A percentile compares a stretch with the other conserved stretches of the same genome.
These are phyloP conservation scores for Tilletiaria anomala DNA, from an alignment of 1,284 basidiomycete genomes.

Conservation along the genomic window DNA sequence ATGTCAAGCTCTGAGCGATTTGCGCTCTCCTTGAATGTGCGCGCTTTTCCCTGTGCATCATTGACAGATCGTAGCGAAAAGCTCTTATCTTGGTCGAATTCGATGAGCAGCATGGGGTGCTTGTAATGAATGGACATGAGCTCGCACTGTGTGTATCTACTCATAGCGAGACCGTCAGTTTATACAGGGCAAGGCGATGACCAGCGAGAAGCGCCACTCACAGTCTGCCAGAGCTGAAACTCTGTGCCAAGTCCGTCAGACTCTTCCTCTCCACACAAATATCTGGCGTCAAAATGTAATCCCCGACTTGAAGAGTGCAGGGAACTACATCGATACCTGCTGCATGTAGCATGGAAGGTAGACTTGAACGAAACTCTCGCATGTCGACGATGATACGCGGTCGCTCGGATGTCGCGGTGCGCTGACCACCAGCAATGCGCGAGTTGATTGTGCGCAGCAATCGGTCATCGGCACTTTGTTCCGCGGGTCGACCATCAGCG, in stretches of 20 bases:
- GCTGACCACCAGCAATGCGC: constrained; percentile 71
- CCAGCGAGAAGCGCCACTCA: background rate
- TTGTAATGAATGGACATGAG: constrained; percentile 92
- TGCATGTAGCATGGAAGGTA: constrained; percentile 80
- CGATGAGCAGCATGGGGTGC: constrained; percentile 83
- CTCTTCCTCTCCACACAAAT: constrained; percentile 95
- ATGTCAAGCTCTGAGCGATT: constrained; percentile 44
- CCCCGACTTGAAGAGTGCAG: constrained; percentile 80
- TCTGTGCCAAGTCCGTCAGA: constrained; percentile 72
- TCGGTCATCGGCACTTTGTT: constrained; percentile 38
- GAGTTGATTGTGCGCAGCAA: constrained; percentile 74
- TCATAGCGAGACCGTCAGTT: background rate
- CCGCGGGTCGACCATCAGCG: constrained; percentile 52
- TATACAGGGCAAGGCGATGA: background rate
- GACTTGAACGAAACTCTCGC: constrained; percentile 82
- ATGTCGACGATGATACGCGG: constrained; percentile 86
- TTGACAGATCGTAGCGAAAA: constrained; percentile 51
- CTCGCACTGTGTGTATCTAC: constrained; percentile 78
- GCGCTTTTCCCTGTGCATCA: constrained; percentile 1
- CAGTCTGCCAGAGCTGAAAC: constrained; percentile 83
- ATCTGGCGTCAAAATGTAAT: constrained; percentile 87
- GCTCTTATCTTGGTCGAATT: constrained; percentile 92
- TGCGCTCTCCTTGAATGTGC: constrained; percentile 7
- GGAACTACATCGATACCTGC: constrained; percentile 68
- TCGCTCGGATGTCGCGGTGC: constrained; percentile 51